phyloP scores from a whole-genome alignment of 2,329 filamentous ascomycete genomes.

The Ophiocordyceps polyrhachis-furcata region DNA sequence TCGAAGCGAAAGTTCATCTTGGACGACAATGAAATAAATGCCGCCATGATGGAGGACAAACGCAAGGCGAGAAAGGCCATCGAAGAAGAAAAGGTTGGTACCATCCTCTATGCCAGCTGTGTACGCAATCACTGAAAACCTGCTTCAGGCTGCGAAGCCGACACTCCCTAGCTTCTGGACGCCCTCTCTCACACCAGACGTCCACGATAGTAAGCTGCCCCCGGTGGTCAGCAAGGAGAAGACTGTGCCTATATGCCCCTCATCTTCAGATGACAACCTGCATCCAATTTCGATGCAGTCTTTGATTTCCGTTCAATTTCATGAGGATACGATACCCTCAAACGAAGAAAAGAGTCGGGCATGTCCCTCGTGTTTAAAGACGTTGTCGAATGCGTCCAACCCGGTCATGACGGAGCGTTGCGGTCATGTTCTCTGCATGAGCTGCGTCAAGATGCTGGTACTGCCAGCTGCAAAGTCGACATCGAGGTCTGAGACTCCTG shows the following conservation, averaged over 20 bases:
- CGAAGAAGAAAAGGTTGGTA: slow-evolving; percentile 48
- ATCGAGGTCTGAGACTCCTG: slow-evolving; percentile 25
- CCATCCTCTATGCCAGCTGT: not conserved
- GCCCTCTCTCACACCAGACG: slow-evolving; percentile 56
- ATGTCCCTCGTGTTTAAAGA: slow-evolving; percentile 77
- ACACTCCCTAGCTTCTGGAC: slow-evolving; percentile 83
- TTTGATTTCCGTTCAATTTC: slow-evolving; percentile 60
- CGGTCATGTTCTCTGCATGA: slow-evolving; percentile 78
- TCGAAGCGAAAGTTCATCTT: slow-evolving; percentile 56
- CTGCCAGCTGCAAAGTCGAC: slow-evolving; percentile 24
- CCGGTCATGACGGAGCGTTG: slow-evolving; percentile 74
- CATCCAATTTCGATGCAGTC: slow-evolving; percentile 65
- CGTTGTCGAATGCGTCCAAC: slow-evolving; percentile 62
- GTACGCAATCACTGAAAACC: slow-evolving; percentile 2
- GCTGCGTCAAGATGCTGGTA: slow-evolving; percentile 65
- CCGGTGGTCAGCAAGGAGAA: slow-evolving; percentile 44
- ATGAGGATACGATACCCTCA: slow-evolving; percentile 40
- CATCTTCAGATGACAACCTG: slow-evolving; percentile 42
- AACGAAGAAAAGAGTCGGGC: slow-evolving; percentile 25
- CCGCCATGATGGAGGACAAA: slow-evolving; percentile 51
- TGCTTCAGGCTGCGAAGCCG: slow-evolving; percentile 38
- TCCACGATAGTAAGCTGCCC: slow-evolving; percentile 27
- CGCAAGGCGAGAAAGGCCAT: slow-evolving; percentile 50
- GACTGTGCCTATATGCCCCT: slow-evolving; percentile 55
- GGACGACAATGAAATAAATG: slow-evolving; percentile 55